phyloP scores from a whole-genome alignment of 192 early-diverging fungal genomes.

The Coemansia sp. region DNA sequence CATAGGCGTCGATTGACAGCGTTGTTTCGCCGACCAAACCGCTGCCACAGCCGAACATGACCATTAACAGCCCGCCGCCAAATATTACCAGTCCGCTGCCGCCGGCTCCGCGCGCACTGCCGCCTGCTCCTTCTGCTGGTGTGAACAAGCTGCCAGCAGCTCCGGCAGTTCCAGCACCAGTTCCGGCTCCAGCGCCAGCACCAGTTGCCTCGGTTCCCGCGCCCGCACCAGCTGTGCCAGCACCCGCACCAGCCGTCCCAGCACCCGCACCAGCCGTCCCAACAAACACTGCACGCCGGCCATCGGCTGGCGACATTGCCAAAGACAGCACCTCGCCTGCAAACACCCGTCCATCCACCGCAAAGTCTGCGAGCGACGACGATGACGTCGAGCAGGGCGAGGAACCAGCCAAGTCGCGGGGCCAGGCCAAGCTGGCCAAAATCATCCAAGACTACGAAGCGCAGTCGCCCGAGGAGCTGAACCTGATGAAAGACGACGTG shows the following conservation, averaged over 20 bases:
- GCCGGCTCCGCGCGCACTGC: slow-evolving; percentile 23
- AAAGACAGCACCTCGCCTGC: slow-evolving; percentile 1
- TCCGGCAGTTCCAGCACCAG: not conserved
- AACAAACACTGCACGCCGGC: not conserved
- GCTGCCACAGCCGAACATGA: slow-evolving; percentile 33
- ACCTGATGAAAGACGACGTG: slow-evolving; percentile 63
- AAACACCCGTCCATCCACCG: not conserved
- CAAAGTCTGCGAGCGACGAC: not conserved
- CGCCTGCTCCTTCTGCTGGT: slow-evolving; percentile 12
- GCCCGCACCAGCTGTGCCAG: not conserved
- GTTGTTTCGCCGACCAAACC: slow-evolving; percentile 20
- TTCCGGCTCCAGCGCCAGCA: not conserved
- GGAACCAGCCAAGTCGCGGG: slow-evolving; percentile 14
- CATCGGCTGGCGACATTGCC: not conserved
- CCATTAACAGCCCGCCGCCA: slow-evolving; percentile 18
- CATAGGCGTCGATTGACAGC: not conserved
- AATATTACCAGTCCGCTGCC: slow-evolving; percentile 13
- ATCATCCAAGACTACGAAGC: slow-evolving; percentile 74
- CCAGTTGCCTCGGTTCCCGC: not conserved
- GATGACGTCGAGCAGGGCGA: slow-evolving; percentile 1
- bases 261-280: slow-evolving; percentile 17
- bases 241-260: slow-evolving; percentile 5
- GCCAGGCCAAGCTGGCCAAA: slow-evolving; percentile 53
- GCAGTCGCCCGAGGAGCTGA: slow-evolving; percentile 63
- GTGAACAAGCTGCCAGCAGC: slow-evolving; percentile 4